phyloP scores from a whole-genome alignment of 2,329 filamentous ascomycete species.

The Acrocalymma vagum region DNA sequence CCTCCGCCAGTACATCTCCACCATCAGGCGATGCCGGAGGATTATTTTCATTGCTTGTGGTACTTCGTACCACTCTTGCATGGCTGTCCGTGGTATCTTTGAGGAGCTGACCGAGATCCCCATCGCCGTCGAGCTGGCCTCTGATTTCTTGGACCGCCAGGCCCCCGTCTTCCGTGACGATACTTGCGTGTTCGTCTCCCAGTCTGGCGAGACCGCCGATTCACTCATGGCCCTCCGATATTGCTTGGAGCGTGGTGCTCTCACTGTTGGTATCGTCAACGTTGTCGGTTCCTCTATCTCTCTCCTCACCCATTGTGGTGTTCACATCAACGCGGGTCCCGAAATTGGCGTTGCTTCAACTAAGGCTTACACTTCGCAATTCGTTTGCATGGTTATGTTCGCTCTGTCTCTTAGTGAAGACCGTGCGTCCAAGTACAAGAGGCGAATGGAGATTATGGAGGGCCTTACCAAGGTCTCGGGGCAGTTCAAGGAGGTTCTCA shows the following conservation, averaged over 20 bases:
- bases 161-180: constrained; percentile 99
- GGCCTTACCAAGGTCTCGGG: constrained; percentile 86
- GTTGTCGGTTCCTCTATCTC: constrained; percentile 98
- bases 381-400: constrained; percentile 99
- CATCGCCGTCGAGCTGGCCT: constrained; percentile 95
- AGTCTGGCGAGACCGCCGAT: constrained; percentile 98
- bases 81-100: constrained; percentile 97
- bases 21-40: constrained; percentile 93
- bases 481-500: constrained; percentile 91
- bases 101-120: constrained; percentile 98
- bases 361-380: constrained; percentile 99
- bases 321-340: constrained; percentile 98
- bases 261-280: constrained; percentile 98
- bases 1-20: constrained; percentile 93
- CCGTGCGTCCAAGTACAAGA: constrained; percentile 89
- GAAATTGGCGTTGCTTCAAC: constrained; percentile 99
- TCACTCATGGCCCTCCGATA: constrained; percentile 96
- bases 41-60: constrained; percentile 99
- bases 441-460: constrained; percentile 95
- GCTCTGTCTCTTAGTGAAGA: constrained; percentile 96
- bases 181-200: constrained; percentile 98
- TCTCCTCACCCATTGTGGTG: constrained; percentile 98
- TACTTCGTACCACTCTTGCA: constrained; percentile 98
- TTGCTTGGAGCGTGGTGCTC: constrained; percentile 95
- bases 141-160: constrained; percentile 96